Base-by-base conservation (phyloP, 495 filamentous ascomycete species). In the Penicillium subrubescens region DNA sequence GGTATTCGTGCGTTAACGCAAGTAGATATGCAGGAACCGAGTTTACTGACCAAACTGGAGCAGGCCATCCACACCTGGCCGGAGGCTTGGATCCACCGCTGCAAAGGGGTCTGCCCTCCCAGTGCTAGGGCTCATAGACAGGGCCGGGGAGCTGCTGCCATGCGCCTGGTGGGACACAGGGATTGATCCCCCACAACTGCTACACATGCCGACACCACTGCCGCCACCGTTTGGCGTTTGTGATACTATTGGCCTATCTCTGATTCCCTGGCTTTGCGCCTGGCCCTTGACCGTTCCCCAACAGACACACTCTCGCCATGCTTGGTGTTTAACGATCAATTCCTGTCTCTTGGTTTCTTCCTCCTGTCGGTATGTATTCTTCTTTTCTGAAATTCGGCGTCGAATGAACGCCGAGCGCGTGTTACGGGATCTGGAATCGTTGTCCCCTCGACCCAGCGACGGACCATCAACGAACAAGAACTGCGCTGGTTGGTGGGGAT, bases 361-460 rank as follows among this genome's bases (percentile, higher is more conserved):
- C 19, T 57, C 54, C 29, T 41, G 33, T 57, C 54, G 8, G 29
- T 57, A 57, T 41, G 23, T 27, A 23, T 2, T 21, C 31, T 10
- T 5, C 11, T 57, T 57, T 17, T 57, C 54, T 1, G 35, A 57
- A 19, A 41, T 25, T 15, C n/a, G 54, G 11, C 54, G 54, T 8
- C 54, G 54, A 17, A 57, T 57, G 19, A 57, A 57, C 6, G 34
- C 54, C 8, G 54, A 57, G 33, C 19, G 54, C 14, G 54, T 41
- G 17, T 27, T 41, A 27, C 14, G 51, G 8, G 51, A 31, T 54
- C 6, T 34, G n/a, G 51, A 33, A 25, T 33, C n/a, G 8, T 27
- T 31, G n/a, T 27, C 51, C 21, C 27, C 27, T 17, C 54, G 54
- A n/a, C 1, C 34, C 23, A 57, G 34, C 11, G 54, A 57, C 33